Evolutionary conservation across 2,329 filamentous ascomycete species (phyloP).

Genomic region (Colletotrichum euphorbiae): DNA sequence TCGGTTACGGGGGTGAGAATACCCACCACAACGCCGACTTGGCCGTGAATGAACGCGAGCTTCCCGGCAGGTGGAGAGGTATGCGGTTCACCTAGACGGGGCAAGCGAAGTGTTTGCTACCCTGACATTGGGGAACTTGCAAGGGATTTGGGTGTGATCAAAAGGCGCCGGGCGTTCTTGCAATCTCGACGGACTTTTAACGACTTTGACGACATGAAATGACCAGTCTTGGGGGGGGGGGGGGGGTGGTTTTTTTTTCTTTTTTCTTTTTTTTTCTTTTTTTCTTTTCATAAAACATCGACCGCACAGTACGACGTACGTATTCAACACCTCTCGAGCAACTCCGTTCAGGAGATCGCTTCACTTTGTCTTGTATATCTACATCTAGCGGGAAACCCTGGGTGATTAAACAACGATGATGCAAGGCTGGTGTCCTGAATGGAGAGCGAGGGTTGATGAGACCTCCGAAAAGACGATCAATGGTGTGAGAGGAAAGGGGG

Average conservation of each 20-base stretch:
- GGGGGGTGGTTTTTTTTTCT: too few species aligned
- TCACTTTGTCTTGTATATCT: neutral
- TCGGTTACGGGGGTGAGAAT: slow-evolving; percentile 31
- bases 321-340: neutral
- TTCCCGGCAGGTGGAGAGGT: slow-evolving; percentile 31
- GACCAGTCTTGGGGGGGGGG: slow-evolving; percentile 29
- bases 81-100: slow-evolving; percentile 30
- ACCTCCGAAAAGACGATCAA: slow-evolving; percentile 30
- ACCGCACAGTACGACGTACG: slow-evolving; percentile 34
- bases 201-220: slow-evolving; percentile 39
- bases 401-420: neutral
- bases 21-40: neutral
- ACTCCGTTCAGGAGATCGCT: neutral
- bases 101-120: slow-evolving; percentile 31
- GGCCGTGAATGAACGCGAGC: slow-evolving; percentile 29
- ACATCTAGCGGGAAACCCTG: neutral
- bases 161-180: slow-evolving; percentile 21
- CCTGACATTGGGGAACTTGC: slow-evolving; percentile 5
- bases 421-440: neutral
- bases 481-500: slow-evolving; percentile 15
- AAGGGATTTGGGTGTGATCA: neutral
- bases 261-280: too few species aligned
- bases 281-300: slow-evolving; percentile 29
- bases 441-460: slow-evolving; percentile 2
- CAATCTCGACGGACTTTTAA: slow-evolving; percentile 32